These are phyloP conservation scores for Exophiala oligosperma DNA, from an alignment of 2,329 filamentous ascomycete species.

Conservation along the genomic window DNA sequence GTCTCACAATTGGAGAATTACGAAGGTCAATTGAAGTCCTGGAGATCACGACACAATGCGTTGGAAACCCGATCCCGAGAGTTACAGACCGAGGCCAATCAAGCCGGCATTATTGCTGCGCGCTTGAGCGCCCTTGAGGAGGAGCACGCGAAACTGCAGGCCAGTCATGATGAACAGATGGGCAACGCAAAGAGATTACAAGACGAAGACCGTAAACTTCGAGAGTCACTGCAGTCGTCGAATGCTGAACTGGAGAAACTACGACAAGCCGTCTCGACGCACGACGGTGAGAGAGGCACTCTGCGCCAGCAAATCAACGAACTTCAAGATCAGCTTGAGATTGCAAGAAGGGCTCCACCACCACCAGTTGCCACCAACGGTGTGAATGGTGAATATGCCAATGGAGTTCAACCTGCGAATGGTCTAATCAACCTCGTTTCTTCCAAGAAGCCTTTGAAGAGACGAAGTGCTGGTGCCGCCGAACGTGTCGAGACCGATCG, in stretches of 20 bases:
- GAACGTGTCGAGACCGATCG: slow-evolving; percentile 84
- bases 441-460: slow-evolving; percentile 88
- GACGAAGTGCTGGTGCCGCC: slow-evolving; percentile 77
- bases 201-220: slow-evolving; percentile 84
- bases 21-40: slow-evolving; percentile 92
- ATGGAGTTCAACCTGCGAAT: slow-evolving; percentile 63
- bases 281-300: slow-evolving; percentile 81
- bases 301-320: slow-evolving; percentile 86
- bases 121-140: slow-evolving; percentile 88
- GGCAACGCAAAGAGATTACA: slow-evolving; percentile 90
- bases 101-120: slow-evolving; percentile 92
- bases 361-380: slow-evolving; percentile 65
- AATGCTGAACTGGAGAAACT: slow-evolving; percentile 79
- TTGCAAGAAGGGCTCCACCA: slow-evolving; percentile 70
- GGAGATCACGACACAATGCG: slow-evolving; percentile 88
- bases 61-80: slow-evolving; percentile 90
- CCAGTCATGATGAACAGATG: slow-evolving; percentile 85
- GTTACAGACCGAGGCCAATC: slow-evolving; percentile 93
- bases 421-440: slow-evolving; percentile 96
- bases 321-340: slow-evolving; percentile 87
- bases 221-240: slow-evolving; percentile 77
- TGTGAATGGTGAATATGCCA: slow-evolving; percentile 59
- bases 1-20: slow-evolving; percentile 90
- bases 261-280: slow-evolving; percentile 70
- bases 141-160: slow-evolving; percentile 89